Percentiles rank a stretch among this genome's conserved stretches.
phyloP scores from a whole-genome alignment of 2,329 filamentous ascomycete species.

The Arthrobotrys sphaeroides region DNA sequence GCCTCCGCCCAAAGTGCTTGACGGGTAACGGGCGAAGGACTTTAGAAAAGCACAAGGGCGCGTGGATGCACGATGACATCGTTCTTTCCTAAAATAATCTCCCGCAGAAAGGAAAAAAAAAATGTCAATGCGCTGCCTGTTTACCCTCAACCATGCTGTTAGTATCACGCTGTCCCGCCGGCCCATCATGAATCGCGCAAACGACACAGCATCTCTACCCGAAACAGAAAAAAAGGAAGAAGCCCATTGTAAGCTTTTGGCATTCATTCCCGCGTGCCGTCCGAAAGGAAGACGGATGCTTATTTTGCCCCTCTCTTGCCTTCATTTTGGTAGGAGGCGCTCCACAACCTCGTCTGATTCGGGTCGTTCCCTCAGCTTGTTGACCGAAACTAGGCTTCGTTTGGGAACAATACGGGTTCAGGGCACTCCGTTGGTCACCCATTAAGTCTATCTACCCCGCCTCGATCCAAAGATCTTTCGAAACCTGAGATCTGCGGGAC shows the following conservation, averaged over 20 bases:
- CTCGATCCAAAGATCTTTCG: slow-evolving; percentile 31
- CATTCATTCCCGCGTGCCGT: slow-evolving; percentile 4
- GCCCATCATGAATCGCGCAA: slow-evolving; percentile 8
- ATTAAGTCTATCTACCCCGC: slow-evolving; percentile 27
- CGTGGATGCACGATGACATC: slow-evolving; percentile 14
- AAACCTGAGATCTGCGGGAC: slow-evolving; percentile 19
- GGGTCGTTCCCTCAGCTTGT: slow-evolving; percentile 8
- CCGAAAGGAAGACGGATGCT: neutral
- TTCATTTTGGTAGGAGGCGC: neutral
- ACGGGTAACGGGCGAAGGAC: neutral
- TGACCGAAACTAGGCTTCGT: slow-evolving; percentile 4
- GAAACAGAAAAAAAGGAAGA: too few relatives aligned
- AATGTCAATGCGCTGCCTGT: slow-evolving; percentile 1
- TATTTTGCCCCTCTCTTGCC: neutral
- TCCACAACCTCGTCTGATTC: slow-evolving; percentile 3
- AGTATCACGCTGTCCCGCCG: neutral
- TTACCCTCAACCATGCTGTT: neutral
- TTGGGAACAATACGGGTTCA: neutral
- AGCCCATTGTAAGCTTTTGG: neutral
- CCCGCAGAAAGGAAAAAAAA: neutral
- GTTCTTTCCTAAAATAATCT: neutral
- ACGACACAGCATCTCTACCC: neutral
- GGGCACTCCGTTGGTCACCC: neutral
- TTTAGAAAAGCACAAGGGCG: neutral
- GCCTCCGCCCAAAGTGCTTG: neutral